These are phyloP conservation scores for Xylaria longipes DNA, from an alignment of 495 filamentous ascomycete species.

Conservation along the genomic window DNA sequence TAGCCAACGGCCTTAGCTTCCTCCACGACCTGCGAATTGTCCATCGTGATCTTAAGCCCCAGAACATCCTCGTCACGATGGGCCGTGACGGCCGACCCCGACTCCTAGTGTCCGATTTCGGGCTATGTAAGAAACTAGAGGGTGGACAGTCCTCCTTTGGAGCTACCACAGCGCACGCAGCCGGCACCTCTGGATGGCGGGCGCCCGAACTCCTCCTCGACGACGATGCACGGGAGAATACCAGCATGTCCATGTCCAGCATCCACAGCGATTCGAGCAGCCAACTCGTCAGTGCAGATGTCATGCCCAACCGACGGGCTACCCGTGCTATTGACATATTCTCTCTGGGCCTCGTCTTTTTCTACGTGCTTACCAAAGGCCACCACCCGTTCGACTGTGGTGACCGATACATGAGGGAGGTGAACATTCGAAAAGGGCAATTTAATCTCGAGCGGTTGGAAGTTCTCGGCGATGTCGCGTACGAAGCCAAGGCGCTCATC, in stretches of 20 bases:
- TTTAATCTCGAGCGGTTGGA: conserved; percentile 75
- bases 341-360: conserved; percentile 93
- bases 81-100: conserved; percentile 68
- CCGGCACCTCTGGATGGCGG: conserved; percentile 94
- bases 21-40: conserved; percentile 93
- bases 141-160: conserved; percentile 93
- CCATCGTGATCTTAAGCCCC: conserved; percentile 95
- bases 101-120: conserved; percentile 95
- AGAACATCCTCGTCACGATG: conserved; percentile 86
- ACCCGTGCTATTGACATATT: conserved; percentile 97
- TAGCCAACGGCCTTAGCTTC: conserved; percentile 84
- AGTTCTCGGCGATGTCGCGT: conserved; percentile 77
- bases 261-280: conserved; percentile 56
- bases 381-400: conserved; percentile 94
- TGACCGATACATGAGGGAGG: conserved; percentile 91
- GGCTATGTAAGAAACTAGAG: conserved; percentile 97
- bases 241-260: conserved; percentile 43
- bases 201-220: conserved; percentile 91
- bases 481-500: conserved; percentile 87
- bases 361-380: conserved; percentile 90
- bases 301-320: conserved; percentile 74
- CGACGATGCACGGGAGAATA: conserved; percentile 60
- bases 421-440: conserved; percentile 90
- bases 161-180: conserved; percentile 90
- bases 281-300: conserved; percentile 43